phyloP scores from a whole-genome alignment of 345 rosid species.

The Punica granatum region DNA sequence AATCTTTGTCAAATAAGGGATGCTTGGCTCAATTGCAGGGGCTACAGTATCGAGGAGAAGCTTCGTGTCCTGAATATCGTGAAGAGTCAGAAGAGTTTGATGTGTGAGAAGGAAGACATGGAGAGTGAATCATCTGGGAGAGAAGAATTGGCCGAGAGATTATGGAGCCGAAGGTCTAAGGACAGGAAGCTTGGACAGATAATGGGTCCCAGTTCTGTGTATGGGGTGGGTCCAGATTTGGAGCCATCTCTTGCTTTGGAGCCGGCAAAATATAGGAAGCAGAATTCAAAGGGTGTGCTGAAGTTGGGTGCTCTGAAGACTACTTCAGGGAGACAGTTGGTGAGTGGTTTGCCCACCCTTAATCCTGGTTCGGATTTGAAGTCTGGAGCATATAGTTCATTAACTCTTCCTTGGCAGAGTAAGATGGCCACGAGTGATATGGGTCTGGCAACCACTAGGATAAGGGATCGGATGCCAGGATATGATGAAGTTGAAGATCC shows the following conservation, averaged over 20 bases:
- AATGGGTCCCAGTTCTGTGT: conserved; percentile 32
- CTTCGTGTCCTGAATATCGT: conserved; percentile 76
- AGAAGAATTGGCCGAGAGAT: conserved; percentile 49
- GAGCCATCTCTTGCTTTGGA: conserved; percentile 40
- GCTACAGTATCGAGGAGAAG: conserved; percentile 80
- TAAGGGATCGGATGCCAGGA: conserved; percentile 39
- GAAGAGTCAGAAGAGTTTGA: conserved; percentile 77
- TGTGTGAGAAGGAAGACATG: conserved; percentile 66
- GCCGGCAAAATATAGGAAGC: conserved; percentile 43
- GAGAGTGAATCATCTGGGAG: conserved; percentile 53
- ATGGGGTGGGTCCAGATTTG: conserved; percentile 30
- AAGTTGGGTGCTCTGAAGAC: conserved; percentile 47
- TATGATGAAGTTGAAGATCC: conserved; percentile 53
- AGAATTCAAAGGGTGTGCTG: conserved; percentile 50
- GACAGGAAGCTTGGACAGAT: conserved; percentile 42
- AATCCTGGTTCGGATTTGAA: conserved; percentile 41
- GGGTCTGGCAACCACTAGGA: conserved; percentile 29
- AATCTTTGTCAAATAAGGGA: conserved; percentile 84
- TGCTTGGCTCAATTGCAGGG: conserved; percentile 76
- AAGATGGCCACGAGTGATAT: conserved; percentile 35
- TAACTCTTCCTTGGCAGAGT: conserved; percentile 29
- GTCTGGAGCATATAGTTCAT: conserved; percentile 34
- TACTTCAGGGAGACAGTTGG: conserved; percentile 30
- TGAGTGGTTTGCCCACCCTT: conserved; percentile 30
- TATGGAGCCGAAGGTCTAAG: conserved; percentile 52